Conservation (phyloP, 306 rosid species). For the Vigna radiata region DNA sequence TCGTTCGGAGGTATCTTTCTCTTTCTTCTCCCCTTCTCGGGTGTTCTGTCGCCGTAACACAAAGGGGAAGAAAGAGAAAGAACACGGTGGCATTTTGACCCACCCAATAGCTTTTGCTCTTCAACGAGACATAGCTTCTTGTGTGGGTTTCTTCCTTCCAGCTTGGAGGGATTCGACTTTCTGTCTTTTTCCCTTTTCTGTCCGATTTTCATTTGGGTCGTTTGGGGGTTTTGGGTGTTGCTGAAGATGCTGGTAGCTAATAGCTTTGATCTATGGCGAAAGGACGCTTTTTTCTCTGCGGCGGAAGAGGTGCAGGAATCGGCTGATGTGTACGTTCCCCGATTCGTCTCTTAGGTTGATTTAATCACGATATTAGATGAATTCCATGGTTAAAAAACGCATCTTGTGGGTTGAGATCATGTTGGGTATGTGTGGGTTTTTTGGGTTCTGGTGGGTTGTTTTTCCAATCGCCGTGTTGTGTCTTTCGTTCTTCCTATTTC, state of each 20-base stretch:
- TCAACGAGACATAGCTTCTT: constrained; percentile 20
- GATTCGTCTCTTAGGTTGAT: neutral
- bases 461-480: neutral
- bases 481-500: neutral
- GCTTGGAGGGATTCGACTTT: constrained; percentile 37
- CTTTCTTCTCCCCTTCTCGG: constrained; percentile 53
- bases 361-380: constrained; percentile 20
- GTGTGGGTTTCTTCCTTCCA: constrained; percentile 11
- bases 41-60: constrained; percentile 47
- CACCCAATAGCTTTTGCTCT: constrained; percentile 7
- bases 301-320: constrained; percentile 99
- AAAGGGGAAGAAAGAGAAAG: constrained; percentile 48
- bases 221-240: constrained; percentile 7
- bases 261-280: constrained; percentile 93
- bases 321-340: constrained; percentile 75
- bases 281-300: constrained; percentile 89
- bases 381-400: neutral
- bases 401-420: constrained; percentile 31
- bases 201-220: neutral
- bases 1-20: constrained; percentile 34
- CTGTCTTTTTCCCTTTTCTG: neutral
- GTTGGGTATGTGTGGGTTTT: constrained; percentile 22
- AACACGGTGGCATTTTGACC: constrained; percentile 24
- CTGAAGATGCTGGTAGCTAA: constrained; percentile 84
- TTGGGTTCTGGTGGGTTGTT: constrained; percentile 8